phyloP scores from a whole-genome alignment of 2,329 filamentous ascomycete species.

The Pseudogymnoascus pannorum region DNA sequence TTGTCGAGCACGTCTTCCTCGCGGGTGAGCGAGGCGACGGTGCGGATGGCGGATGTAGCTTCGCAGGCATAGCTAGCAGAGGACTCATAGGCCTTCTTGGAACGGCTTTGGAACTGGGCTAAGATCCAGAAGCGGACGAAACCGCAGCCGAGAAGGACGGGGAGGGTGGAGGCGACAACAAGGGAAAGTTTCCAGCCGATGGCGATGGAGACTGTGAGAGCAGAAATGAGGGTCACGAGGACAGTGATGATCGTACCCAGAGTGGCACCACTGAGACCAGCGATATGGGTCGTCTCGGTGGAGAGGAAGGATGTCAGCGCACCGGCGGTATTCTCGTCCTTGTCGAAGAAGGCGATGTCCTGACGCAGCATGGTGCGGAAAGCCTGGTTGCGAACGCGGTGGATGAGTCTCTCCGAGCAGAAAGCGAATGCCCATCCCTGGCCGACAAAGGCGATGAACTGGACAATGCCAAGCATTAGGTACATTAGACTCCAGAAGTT shows the following conservation, averaged over 20 bases:
- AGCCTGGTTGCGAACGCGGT: slow-evolving; percentile 71
- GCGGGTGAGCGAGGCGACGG: slow-evolving; percentile 82
- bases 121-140: slow-evolving; percentile 84
- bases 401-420: slow-evolving; percentile 80
- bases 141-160: slow-evolving; percentile 70
- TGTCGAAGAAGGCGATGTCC: slow-evolving; percentile 87
- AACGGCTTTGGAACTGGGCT: slow-evolving; percentile 68
- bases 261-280: slow-evolving; percentile 80
- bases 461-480: slow-evolving; percentile 70
- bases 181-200: slow-evolving; percentile 85
- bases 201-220: slow-evolving; percentile 61
- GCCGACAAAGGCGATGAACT: slow-evolving; percentile 59
- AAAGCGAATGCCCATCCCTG: slow-evolving; percentile 73
- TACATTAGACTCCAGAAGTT: slow-evolving; percentile 90
- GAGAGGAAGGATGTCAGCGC: slow-evolving; percentile 83
- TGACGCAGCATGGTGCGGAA: slow-evolving; percentile 87
- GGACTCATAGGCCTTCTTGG: slow-evolving; percentile 70
- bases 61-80: slow-evolving; percentile 88
- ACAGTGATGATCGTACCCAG: slow-evolving; percentile 81
- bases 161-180: slow-evolving; percentile 72
- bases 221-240: slow-evolving; percentile 67
- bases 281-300: slow-evolving; percentile 81
- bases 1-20: slow-evolving; percentile 70
- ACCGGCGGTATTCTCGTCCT: slow-evolving; percentile 80
- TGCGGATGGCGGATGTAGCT: slow-evolving; percentile 87